These are phyloP conservation scores for Cladosporium velox DNA, from an alignment of 2,329 filamentous ascomycete species.

Conservation along the genomic window DNA sequence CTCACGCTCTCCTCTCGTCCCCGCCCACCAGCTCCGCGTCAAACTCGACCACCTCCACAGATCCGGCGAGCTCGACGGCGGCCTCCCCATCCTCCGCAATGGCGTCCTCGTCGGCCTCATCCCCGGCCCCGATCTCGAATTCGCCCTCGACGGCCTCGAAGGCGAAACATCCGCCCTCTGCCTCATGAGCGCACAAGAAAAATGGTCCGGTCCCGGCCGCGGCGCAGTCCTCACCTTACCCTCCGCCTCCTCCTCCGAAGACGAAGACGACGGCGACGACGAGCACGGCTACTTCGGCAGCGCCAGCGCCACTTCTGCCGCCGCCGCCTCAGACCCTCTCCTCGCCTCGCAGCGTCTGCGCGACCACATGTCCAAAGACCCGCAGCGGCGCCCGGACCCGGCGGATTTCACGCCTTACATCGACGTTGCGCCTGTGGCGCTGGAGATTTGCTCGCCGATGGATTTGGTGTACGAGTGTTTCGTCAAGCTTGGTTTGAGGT, in stretches of 20 bases:
- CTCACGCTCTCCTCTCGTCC: slow-evolving; percentile 75
- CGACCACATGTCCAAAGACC: not conserved
- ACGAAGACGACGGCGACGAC: slow-evolving; percentile 59
- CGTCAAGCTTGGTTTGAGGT: slow-evolving; percentile 86
- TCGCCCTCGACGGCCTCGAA: slow-evolving; percentile 76
- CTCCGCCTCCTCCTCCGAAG: slow-evolving; percentile 53
- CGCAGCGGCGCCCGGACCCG: slow-evolving; percentile 52
- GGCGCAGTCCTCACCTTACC: slow-evolving; percentile 14
- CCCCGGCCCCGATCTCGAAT: slow-evolving; percentile 90
- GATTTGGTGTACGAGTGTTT: slow-evolving; percentile 97
- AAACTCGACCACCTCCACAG: slow-evolving; percentile 82
- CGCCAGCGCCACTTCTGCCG: not conserved
- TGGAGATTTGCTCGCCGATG: slow-evolving; percentile 88
- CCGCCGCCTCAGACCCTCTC: slow-evolving; percentile 62
- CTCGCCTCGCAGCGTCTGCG: slow-evolving; percentile 61
- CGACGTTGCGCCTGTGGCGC: slow-evolving; percentile 82
- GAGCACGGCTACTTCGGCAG: slow-evolving; percentile 62
- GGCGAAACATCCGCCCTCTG: slow-evolving; percentile 75
- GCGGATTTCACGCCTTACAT: slow-evolving; percentile 90
- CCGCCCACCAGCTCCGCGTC: slow-evolving; percentile 71
- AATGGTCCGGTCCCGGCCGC: slow-evolving; percentile 24
- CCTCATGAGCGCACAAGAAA: slow-evolving; percentile 71
- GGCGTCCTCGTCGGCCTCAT: slow-evolving; percentile 85
- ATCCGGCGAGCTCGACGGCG: slow-evolving; percentile 88
- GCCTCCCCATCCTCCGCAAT: slow-evolving; percentile 80